Evolutionary conservation across 768 basidiomycete species (phyloP).

Genomic region (Leccinum arenicola): DNA sequence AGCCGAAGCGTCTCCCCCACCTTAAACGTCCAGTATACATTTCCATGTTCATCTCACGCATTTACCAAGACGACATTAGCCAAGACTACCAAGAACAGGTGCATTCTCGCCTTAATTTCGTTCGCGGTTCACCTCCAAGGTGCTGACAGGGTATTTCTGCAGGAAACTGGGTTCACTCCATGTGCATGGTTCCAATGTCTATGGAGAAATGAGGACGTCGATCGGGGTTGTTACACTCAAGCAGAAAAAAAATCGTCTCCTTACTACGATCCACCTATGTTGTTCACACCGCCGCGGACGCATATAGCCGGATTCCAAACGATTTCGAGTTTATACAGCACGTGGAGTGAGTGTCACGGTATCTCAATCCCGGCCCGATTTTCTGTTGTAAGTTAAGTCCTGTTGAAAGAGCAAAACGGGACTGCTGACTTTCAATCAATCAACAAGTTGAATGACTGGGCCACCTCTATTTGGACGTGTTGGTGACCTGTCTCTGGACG

Average conservation of each 20-base stretch:
- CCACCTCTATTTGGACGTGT: neutral
- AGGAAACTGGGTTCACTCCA: neutral
- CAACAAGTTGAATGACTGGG: constrained; percentile 7
- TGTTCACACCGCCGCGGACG: neutral
- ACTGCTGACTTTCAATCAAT: neutral
- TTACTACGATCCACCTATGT: neutral
- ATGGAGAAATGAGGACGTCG: too few relatives aligned
- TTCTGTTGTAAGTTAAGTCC: constrained; percentile 3
- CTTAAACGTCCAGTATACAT: too few relatives aligned
- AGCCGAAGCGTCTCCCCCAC: too few relatives aligned
- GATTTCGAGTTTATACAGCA: neutral
- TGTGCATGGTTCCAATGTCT: too few relatives aligned
- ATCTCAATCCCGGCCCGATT: neutral
- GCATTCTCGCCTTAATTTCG: neutral
- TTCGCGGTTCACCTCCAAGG: neutral
- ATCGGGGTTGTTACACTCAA: too few relatives aligned
- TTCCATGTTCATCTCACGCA: too few relatives aligned
- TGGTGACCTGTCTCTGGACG: neutral
- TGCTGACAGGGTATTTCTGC: neutral
- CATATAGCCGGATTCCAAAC: neutral
- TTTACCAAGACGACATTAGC: too few relatives aligned
- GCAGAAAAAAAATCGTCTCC: neutral
- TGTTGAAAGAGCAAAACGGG: neutral
- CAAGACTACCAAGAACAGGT: too few relatives aligned
- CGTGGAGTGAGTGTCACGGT: neutral